Base-by-base conservation (phyloP, 2,329 filamentous ascomycete genomes). In the Aspergillus proliferans region DNA sequence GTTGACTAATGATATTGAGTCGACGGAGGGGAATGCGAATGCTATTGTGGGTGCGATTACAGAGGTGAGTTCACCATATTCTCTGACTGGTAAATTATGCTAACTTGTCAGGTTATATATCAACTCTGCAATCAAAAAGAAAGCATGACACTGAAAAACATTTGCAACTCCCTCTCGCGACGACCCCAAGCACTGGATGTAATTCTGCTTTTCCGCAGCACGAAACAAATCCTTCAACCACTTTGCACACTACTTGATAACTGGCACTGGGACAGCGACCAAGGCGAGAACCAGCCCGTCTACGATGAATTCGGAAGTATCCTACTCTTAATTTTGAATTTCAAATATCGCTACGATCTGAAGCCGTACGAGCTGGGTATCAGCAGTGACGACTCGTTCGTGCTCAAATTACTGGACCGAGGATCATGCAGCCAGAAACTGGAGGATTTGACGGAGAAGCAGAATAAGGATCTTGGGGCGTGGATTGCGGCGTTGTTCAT, bases 1-100 rank as follows among this genome's bases (percentile, higher is more conserved):
- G 40, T 76, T 95, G 28, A 82, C 96, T 38, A 81, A 84, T 36
- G 89, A 95, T 59, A 76, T 98, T 21, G 89, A 95, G 49, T 86
- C 85, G 45, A 90, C 93, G 79, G 88, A 95, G 60, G 92, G 92
- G 1, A 96, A 96, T 66, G 88, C 88, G 2, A 89, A 88, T 2
- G 88, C 89, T 2, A 88, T 94, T 15, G 87, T 86, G 45, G 83
- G 85, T 52, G 91, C 90, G 2, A 75, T 91, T 41, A 81, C 84
- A 36, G 86, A 88, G 73, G 84, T 85, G 65, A 58, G 75, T 63
- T 22, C 12, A 12, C 15, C 3, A 4, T 19, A 2, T 10, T 9
- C 30, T 8, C 15, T 1, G 8, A 24, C 4, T 26, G 19, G 12
- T 10, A 2, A 24, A 8, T 10, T 18, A 38, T 4, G 6, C 54